Base-by-base conservation (phyloP, 805 yeast species). In the Barnettozyma californica region DNA sequence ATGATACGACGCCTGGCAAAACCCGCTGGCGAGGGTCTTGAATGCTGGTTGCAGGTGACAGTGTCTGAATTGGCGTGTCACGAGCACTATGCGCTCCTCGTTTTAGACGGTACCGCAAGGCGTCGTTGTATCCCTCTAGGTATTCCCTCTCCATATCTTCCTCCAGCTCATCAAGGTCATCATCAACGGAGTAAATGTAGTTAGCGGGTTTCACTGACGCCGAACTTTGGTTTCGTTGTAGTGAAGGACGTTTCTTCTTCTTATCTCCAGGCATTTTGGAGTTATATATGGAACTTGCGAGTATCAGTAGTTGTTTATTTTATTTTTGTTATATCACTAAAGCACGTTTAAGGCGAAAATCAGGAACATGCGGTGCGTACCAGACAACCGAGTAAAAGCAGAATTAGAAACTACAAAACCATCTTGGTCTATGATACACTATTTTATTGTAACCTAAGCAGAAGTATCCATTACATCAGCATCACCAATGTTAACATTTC, bases 131-230 rank as follows among this genome's bases (percentile, higher is more conserved):
- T 0, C 94, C 94, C 59, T 85, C 95, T 29, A 81, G 57, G 59
- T 85, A 87, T 53, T 79, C 78, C 21, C 80, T 64, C 50, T 75
- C 78, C 46, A 75, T 64, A 54, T 78, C 86, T 16, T 76, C 78
- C 51, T 80, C 84, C 16, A 82, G 74, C 53, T 87, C 96, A 53
- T 79, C 78, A 39, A 85, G 78, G 57, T 84, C 89, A 63, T 88
- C 96, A 61, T 88, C 96, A 0, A 87, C 95, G 33, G 90, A 81
- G 62, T 83, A 88, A 0, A 85, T 64, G 39, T 71, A 62, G 44
- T 63, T 66, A 29, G 61, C 50, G 7, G 47, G 42, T 23, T 43
- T 46, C 5, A 35, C 34, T 14, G 45, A 38, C 2, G 23, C 49
- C 35, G 49, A 53, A 7, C 62, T 55, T 5, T 58, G 60, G 4